phyloP scores from a whole-genome alignment of 1,284 basidiomycete genomes.

The Leccinum solheimii region DNA sequence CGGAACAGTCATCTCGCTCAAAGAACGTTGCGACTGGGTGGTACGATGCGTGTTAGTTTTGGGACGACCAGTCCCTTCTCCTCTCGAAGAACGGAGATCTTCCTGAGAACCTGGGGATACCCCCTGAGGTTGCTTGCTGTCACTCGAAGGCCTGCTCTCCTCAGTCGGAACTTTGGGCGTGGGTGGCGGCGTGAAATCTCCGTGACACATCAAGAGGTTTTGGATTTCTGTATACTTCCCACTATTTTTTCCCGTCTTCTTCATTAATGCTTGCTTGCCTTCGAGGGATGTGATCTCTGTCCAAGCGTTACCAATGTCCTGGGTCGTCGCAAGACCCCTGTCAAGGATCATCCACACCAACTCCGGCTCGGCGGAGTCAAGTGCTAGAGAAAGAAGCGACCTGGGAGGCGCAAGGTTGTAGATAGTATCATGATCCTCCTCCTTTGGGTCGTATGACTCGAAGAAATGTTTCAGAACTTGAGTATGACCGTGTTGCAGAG shows the following conservation, averaged over 20 bases:
- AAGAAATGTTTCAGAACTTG: constrained; percentile 57
- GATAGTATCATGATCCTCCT: constrained; percentile 46
- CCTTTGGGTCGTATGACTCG: constrained; percentile 51
- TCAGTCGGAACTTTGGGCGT: constrained; percentile 36
- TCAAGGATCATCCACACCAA: constrained; percentile 63
- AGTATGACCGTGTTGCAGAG: constrained; percentile 53
- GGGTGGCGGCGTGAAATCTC: constrained; percentile 49
- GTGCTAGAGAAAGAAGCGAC: constrained; percentile 53
- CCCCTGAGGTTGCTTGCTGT: not conserved
- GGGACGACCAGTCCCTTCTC: constrained; percentile 15
- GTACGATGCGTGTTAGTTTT: constrained; percentile 1
- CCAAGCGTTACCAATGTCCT: constrained; percentile 54
- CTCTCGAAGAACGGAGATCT: constrained; percentile 2
- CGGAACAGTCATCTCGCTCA: not conserved
- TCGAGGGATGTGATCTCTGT: constrained; percentile 44
- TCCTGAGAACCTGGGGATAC: constrained; percentile 1
- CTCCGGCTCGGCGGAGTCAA: constrained; percentile 59
- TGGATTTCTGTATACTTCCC: constrained; percentile 52
- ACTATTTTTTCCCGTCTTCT: constrained; percentile 26
- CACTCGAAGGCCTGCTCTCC: constrained; percentile 10
- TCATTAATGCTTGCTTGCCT: constrained; percentile 33
- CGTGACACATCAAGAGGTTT: constrained; percentile 54
- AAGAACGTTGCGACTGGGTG: not conserved
- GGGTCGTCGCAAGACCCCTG: constrained; percentile 47
- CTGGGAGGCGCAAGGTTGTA: constrained; percentile 44